A percentile compares a stretch with the other conserved stretches of the same genome.
phyloP scores from a whole-genome alignment of 2,329 filamentous ascomycete species.

The Beauveria brongniartii region DNA sequence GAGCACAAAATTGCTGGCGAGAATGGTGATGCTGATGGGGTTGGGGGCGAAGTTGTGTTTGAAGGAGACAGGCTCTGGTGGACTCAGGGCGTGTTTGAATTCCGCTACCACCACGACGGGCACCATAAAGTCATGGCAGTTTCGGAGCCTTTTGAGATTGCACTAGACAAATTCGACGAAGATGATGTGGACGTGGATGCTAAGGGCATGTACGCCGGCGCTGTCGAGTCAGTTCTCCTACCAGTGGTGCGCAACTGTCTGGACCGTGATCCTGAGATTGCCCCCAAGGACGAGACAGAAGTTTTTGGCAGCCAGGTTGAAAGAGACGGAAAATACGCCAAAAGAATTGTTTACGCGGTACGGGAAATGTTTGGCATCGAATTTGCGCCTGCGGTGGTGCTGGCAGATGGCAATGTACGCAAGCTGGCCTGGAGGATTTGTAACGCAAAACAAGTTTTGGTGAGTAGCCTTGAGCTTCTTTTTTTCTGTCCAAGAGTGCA shows the following conservation, averaged over 20 bases:
- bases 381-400: slow-evolving; percentile 85
- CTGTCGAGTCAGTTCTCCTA: slow-evolving; percentile 70
- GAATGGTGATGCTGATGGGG: slow-evolving; percentile 47
- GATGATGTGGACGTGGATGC: slow-evolving; percentile 58
- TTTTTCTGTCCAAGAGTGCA: neutral
- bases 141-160: slow-evolving; percentile 86
- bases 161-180: slow-evolving; percentile 70
- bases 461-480: slow-evolving; percentile 37
- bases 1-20: slow-evolving; percentile 53
- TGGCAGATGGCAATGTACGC: slow-evolving; percentile 80
- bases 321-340: slow-evolving; percentile 80
- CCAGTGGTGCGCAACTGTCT: slow-evolving; percentile 87
- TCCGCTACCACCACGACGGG: slow-evolving; percentile 91
- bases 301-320: slow-evolving; percentile 79
- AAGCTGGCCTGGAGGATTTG: slow-evolving; percentile 92
- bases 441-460: slow-evolving; percentile 90
- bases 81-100: slow-evolving; percentile 93
- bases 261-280: slow-evolving; percentile 84
- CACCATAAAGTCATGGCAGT: slow-evolving; percentile 91
- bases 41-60: slow-evolving; percentile 78
- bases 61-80: slow-evolving; percentile 93
- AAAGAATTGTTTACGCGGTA: slow-evolving; percentile 86
- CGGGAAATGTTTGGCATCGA: slow-evolving; percentile 97
- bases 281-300: slow-evolving; percentile 71
- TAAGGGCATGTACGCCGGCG: slow-evolving; percentile 53